Conservation (phyloP, 768 basidiomycete species). For the Suillus brevipes region DNA sequence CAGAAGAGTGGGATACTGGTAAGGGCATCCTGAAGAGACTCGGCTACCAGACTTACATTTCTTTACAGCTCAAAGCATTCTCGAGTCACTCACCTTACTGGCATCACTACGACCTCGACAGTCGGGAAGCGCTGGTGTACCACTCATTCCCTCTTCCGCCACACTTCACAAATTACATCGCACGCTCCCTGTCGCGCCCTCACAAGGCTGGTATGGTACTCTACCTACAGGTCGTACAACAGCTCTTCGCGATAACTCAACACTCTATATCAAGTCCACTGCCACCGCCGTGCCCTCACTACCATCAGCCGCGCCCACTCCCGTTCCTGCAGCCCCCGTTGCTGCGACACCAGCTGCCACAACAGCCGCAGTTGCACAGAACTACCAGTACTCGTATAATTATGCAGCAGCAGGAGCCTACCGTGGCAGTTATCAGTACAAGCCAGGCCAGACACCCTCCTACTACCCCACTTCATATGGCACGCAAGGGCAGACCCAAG, state of each 20-base stretch:
- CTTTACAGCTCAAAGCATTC: slow-evolving; percentile 64
- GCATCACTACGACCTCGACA: slow-evolving; percentile 70
- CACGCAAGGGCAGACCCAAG: slow-evolving; percentile 27
- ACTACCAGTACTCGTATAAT: slow-evolving; percentile 37
- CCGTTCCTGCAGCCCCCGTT: slow-evolving; percentile 32
- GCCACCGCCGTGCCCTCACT: slow-evolving; percentile 34
- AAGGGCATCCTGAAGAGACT: slow-evolving; percentile 25
- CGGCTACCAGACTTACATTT: slow-evolving; percentile 17
- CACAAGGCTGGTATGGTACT: slow-evolving; percentile 74
- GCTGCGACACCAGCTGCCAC: slow-evolving; percentile 23
- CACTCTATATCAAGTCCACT: slow-evolving; percentile 60
- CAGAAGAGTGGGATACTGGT: slow-evolving; percentile 87
- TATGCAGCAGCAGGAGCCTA: slow-evolving; percentile 36
- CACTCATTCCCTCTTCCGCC: slow-evolving; percentile 62
- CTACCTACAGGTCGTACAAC: slow-evolving; percentile 55
- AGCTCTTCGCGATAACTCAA: slow-evolving; percentile 75
- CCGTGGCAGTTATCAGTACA: slow-evolving; percentile 37
- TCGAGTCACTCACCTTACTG: slow-evolving; percentile 67
- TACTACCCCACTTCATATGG: slow-evolving; percentile 34
- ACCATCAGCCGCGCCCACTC: slow-evolving; percentile 34
- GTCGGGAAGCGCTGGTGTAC: slow-evolving; percentile 39
- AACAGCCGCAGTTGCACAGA: slow-evolving; percentile 27
- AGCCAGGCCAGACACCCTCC: slow-evolving; percentile 35
- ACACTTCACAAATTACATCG: slow-evolving; percentile 71
- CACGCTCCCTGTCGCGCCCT: slow-evolving; percentile 60